Percentiles rank a stretch among this genome's conserved stretches.
These are phyloP conservation scores for Fragilariopsis cylindrus DNA, from an alignment of 108 stramenopile genomes.

Conservation along the genomic window DNA sequence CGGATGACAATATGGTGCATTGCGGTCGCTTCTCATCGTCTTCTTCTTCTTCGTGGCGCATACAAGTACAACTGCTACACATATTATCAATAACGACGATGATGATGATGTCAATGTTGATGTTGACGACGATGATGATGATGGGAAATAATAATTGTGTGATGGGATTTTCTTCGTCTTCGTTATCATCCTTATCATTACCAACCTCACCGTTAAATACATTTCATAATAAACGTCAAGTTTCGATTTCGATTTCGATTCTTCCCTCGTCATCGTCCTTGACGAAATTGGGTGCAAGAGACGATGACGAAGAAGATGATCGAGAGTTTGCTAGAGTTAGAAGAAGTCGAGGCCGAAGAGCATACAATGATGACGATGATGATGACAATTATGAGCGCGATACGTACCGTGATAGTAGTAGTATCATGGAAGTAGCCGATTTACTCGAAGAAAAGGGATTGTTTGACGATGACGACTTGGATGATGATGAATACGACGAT, in stretches of 20 bases:
- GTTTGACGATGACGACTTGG: conserved; percentile 32
- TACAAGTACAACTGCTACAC: too few relatives aligned
- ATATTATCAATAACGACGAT: too few relatives aligned
- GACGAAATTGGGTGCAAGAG: conserved; percentile 17
- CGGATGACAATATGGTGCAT: too few relatives aligned
- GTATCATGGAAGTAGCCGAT: conserved; percentile 18
- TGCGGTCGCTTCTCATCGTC: too few relatives aligned
- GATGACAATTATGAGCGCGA: conserved; percentile 21
- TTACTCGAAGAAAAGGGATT: conserved; percentile 33
- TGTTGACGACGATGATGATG: too few relatives aligned
- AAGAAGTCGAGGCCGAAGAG: conserved; percentile 22
- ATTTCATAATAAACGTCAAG: too few relatives aligned
- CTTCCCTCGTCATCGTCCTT: neutral
- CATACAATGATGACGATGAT: conserved; percentile 23
- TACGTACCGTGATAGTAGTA: conserved; percentile 29
- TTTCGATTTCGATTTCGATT: neutral
- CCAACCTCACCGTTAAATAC: too few relatives aligned
- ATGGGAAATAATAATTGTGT: too few relatives aligned
- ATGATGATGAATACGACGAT: conserved; percentile 43
- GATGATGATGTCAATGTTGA: too few relatives aligned
- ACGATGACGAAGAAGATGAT: conserved; percentile 33
- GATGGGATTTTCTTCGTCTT: too few relatives aligned
- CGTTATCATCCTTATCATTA: too few relatives aligned
- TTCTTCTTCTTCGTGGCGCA: too few relatives aligned
- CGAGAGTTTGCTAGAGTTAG: conserved; percentile 27